Evolutionary conservation across 2,329 filamentous ascomycete species (phyloP).

Genomic region (Cercospora brassicicola): DNA sequence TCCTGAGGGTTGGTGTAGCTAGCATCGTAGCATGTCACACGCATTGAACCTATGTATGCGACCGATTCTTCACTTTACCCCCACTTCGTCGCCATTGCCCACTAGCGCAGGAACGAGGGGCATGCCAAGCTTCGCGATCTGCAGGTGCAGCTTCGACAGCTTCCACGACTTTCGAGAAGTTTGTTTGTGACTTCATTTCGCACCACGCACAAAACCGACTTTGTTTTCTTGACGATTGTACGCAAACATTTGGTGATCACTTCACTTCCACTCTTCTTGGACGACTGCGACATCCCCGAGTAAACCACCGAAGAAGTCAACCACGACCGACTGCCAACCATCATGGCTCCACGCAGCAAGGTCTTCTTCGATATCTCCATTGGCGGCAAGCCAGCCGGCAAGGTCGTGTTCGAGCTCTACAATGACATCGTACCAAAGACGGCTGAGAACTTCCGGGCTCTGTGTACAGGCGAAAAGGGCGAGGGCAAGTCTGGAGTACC

Average conservation of each 20-base stretch:
- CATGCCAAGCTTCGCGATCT: neutral
- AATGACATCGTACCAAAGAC: constrained; percentile 80
- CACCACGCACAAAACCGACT: neutral
- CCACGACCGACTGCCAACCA: neutral
- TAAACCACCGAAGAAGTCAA: too few species aligned
- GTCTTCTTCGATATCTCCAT: constrained; percentile 94
- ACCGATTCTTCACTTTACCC: neutral
- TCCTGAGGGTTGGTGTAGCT: neutral
- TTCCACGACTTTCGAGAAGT: constrained; percentile 5
- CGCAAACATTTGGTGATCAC: neutral
- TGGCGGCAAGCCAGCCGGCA: constrained; percentile 69
- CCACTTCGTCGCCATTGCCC: neutral
- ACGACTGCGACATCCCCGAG: neutral
- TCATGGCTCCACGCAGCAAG: constrained; percentile 57
- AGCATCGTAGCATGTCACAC: neutral
- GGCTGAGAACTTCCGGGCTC: constrained; percentile 89
- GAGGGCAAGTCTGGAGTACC: constrained; percentile 76
- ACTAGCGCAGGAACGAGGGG: constrained; percentile 4
- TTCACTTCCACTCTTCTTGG: neutral
- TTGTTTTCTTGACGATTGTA: neutral
- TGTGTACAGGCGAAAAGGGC: constrained; percentile 95
- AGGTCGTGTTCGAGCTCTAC: constrained; percentile 80
- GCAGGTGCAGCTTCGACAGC: constrained; percentile 8
- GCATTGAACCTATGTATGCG: neutral
- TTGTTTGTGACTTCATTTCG: neutral